Percentiles rank a stretch among this genome's conserved stretches.
Evolutionary conservation across 768 basidiomycete species (phyloP).

Genomic region (Boletus insuetus): DNA sequence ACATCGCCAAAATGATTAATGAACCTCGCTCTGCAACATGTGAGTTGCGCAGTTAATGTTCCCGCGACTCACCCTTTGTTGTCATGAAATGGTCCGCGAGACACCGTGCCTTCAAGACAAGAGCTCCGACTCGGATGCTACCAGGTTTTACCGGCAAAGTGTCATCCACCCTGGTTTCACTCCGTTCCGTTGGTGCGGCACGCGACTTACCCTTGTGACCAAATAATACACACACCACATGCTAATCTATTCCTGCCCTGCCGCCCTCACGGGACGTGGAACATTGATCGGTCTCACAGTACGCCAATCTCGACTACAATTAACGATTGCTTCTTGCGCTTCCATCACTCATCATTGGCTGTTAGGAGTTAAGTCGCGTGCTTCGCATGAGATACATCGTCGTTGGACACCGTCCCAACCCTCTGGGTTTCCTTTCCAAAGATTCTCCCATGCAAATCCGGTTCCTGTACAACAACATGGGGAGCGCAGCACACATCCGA

Average conservation of each 20-base stretch:
- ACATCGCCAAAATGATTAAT: no score
- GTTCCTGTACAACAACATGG: conserved; percentile 8
- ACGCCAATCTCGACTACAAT: conserved; percentile 23
- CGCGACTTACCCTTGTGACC: conserved; percentile 5
- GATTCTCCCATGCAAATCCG: conserved; percentile 31
- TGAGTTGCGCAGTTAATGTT: conserved; percentile 7
- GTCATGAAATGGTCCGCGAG: background rate
- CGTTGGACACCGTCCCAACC: conserved; percentile 4
- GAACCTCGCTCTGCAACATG: background rate
- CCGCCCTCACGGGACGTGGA: conserved; percentile 1
- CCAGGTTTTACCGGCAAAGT: no score
- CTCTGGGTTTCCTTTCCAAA: conserved; percentile 1
- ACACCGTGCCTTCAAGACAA: background rate
- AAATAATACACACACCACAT: background rate
- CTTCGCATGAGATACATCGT: conserved; percentile 19
- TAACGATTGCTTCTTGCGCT: conserved; percentile 16
- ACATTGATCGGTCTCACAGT: conserved; percentile 22
- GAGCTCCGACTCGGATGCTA: background rate
- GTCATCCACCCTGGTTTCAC: conserved; percentile 16
- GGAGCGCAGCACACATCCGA: background rate
- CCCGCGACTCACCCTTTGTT: conserved; percentile 20
- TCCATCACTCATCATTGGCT: conserved; percentile 17
- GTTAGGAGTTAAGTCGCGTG: conserved; percentile 13
- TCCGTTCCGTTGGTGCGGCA: background rate
- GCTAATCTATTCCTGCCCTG: background rate